Percentiles rank a stretch among this genome's conserved stretches.
Evolutionary conservation across 2,329 filamentous ascomycete genomes (phyloP).

Genomic region (Pezizomycotina sp.): DNA sequence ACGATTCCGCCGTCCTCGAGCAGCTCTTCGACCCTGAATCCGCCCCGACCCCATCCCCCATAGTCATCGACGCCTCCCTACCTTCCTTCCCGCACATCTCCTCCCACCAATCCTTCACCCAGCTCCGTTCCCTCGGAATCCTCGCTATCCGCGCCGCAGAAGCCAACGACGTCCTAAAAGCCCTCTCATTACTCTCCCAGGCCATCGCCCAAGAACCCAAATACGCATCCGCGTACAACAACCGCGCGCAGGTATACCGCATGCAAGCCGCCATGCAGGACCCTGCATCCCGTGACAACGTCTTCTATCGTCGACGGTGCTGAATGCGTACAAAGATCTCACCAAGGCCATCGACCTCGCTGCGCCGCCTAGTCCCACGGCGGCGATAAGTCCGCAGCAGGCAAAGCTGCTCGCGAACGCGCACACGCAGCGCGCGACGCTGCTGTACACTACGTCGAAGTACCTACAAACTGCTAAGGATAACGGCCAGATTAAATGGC

Average conservation of each 20-base stretch:
- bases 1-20: constrained; percentile 46
- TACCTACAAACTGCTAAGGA: constrained; percentile 25
- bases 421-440: constrained; percentile 53
- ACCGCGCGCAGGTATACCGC: constrained; percentile 47
- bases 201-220: constrained; percentile 43
- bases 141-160: constrained; percentile 39
- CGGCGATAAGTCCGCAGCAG: constrained; percentile 45
- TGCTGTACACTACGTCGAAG: constrained; percentile 46
- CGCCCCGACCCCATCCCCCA: constrained; percentile 35
- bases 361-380: constrained; percentile 36
- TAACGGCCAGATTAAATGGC: constrained; percentile 25
- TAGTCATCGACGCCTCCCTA: constrained; percentile 38
- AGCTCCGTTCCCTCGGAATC: constrained; percentile 25
- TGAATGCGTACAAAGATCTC: constrained; percentile 12
- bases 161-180: constrained; percentile 15
- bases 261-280: constrained; percentile 30
- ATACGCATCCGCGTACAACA: constrained; percentile 60
- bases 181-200: constrained; percentile 35
- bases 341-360: constrained; percentile 40
- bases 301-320: constrained; percentile 22
- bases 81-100: constrained; percentile 29
- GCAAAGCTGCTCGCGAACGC: constrained; percentile 51
- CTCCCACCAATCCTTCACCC: constrained; percentile 22
- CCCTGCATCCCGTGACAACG: constrained; percentile 38
- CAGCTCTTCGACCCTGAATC: constrained; percentile 53